A percentile compares a stretch with the other conserved stretches of the same genome.
Evolutionary conservation across 192 early-diverging fungal species (phyloP).

Genomic region (Coemansia sp.): DNA sequence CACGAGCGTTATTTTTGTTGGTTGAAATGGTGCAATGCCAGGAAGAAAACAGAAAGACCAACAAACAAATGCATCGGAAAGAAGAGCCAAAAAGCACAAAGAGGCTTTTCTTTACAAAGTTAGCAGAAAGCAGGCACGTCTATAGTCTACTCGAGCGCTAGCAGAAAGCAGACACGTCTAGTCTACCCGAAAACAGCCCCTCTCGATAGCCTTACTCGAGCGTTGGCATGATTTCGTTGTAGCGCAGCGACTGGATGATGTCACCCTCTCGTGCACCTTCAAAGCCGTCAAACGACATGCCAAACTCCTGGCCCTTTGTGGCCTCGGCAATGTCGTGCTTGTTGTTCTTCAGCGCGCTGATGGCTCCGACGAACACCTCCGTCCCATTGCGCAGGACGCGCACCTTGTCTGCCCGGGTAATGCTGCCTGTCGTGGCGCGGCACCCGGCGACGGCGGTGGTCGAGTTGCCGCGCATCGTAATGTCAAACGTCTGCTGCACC

Average conservation of each 20-base stretch:
- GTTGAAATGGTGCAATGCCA: too few relatives aligned
- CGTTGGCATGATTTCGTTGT: slow-evolving; percentile 62
- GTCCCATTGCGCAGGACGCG: slow-evolving; percentile 70
- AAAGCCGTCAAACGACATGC: slow-evolving; percentile 87
- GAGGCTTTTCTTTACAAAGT: too few relatives aligned
- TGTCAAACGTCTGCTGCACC: slow-evolving; percentile 80
- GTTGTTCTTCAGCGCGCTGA: slow-evolving; percentile 71
- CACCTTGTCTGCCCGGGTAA: slow-evolving; percentile 63
- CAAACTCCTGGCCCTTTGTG: slow-evolving; percentile 94
- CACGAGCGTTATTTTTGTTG: too few relatives aligned
- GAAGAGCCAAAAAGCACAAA: too few relatives aligned
- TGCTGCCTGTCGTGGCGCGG: slow-evolving; percentile 73
- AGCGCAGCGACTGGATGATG: slow-evolving; percentile 70
- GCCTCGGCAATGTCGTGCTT: slow-evolving; percentile 91
- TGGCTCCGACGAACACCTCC: slow-evolving; percentile 72
- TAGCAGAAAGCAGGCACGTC: too few relatives aligned
- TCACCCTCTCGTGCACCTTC: slow-evolving; percentile 80
- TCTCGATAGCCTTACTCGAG: slow-evolving; percentile 32
- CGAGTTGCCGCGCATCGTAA: slow-evolving; percentile 76
- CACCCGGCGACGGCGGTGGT: slow-evolving; percentile 82
- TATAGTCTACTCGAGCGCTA: too few relatives aligned
- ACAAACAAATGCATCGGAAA: too few relatives aligned
- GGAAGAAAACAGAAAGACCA: too few relatives aligned
- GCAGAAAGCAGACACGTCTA: not conserved
- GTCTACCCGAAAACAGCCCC: not conserved